Conservation (phyloP, 2,329 filamentous ascomycete genomes). For the Alternaria sp. region DNA sequence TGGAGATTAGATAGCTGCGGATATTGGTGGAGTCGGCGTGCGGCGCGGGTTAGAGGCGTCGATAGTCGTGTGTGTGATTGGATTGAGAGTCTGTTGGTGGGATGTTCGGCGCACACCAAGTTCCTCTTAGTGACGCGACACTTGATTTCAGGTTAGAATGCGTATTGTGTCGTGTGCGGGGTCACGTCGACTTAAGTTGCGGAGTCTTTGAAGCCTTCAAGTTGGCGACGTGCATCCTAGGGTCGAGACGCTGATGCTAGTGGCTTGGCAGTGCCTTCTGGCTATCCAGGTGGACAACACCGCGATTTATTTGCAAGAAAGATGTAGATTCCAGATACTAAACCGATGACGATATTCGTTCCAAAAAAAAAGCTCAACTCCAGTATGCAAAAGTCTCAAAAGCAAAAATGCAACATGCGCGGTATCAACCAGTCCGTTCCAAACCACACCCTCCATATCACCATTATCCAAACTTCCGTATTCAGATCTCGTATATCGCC, state of each 20-base stretch:
- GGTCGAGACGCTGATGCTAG: constrained; percentile 9
- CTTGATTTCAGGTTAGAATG: not conserved
- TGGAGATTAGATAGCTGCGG: constrained; percentile 16
- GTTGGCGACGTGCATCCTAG: constrained; percentile 2
- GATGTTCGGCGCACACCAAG: constrained; percentile 4
- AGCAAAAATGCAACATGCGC: not conserved
- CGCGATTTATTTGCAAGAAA: not conserved
- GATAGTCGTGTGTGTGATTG: constrained; percentile 13
- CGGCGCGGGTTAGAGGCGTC: constrained; percentile 18
- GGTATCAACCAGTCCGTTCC: not conserved
- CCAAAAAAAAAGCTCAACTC: not conserved
- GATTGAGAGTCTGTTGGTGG: constrained; percentile 8
- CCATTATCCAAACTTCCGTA: not conserved
- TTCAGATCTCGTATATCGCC: not conserved
- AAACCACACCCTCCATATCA: not conserved
- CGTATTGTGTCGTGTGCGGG: constrained; percentile 11
- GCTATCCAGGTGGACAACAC: not conserved
- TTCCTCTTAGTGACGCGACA: constrained; percentile 5
- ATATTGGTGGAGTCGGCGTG: constrained; percentile 19
- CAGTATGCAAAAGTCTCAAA: not conserved
- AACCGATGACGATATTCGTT: not conserved
- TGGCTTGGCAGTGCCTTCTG: constrained; percentile 8
- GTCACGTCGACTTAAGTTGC: constrained; percentile 7
- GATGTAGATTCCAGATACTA: not conserved
- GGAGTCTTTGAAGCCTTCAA: not conserved